phyloP scores from a whole-genome alignment of 495 filamentous ascomycete genomes.

The Penicillium daleae region DNA sequence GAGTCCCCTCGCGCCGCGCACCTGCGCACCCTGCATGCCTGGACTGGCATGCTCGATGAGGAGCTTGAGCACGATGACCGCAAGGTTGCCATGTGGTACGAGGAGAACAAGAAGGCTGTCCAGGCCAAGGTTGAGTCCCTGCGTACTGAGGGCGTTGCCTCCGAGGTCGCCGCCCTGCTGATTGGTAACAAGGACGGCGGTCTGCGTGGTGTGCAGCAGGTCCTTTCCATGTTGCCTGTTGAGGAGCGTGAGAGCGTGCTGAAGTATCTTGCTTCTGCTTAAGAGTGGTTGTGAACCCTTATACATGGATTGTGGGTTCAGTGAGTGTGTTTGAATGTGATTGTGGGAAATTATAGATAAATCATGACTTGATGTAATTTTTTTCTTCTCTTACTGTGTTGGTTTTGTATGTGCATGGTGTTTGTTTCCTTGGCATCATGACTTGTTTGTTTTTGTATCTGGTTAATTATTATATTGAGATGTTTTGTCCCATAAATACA shows the following conservation, averaged over 20 bases:
- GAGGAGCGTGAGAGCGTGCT: slow-evolving; percentile 85
- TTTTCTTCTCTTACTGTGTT: slow-evolving; percentile 20
- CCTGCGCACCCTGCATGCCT: slow-evolving; percentile 72
- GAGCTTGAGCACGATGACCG: slow-evolving; percentile 75
- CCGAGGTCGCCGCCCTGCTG: slow-evolving; percentile 77
- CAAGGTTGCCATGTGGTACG: slow-evolving; percentile 92
- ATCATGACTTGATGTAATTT: slow-evolving; percentile 15
- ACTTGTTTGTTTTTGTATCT: background rate
- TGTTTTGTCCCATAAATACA: slow-evolving; percentile 1
- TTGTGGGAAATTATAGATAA: background rate
- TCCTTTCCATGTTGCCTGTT: slow-evolving; percentile 82
- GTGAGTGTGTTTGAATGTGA: background rate
- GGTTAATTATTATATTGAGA: slow-evolving; percentile 2
- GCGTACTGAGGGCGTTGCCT: slow-evolving; percentile 74
- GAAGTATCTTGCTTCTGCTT: slow-evolving; percentile 62
- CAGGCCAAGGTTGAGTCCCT: slow-evolving; percentile 77
- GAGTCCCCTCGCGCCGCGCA: slow-evolving; percentile 60
- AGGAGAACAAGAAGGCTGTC: slow-evolving; percentile 87
- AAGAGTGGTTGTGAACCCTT: slow-evolving; percentile 14
- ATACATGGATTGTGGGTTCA: too few relatives aligned
- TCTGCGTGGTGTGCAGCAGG: slow-evolving; percentile 83
- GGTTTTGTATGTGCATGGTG: slow-evolving; percentile 20
- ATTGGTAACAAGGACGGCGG: slow-evolving; percentile 75
- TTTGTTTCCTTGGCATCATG: slow-evolving; percentile 19
- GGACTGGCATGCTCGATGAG: slow-evolving; percentile 67